Evolutionary conservation across 2,329 filamentous ascomycete species (phyloP).

Genomic region (Botrytis tulipae): DNA sequence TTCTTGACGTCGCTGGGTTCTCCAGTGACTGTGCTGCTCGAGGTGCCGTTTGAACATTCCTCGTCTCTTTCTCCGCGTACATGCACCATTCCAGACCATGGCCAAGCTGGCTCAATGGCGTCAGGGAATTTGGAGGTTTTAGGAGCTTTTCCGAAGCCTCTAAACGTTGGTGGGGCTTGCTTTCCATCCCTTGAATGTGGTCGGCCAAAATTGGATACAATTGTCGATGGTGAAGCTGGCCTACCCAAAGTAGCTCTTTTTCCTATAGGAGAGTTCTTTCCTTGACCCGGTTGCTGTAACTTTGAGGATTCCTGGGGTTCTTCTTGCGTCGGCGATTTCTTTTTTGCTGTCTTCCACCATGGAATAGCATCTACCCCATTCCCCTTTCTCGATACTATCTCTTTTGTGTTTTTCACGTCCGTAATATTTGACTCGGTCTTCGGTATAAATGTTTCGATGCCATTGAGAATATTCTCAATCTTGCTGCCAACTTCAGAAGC

Average conservation of each 20-base stretch:
- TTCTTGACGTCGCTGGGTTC: conserved; percentile 18
- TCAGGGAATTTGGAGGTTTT: conserved; percentile 60
- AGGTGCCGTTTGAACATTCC: not conserved
- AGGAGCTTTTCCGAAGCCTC: conserved; percentile 29
- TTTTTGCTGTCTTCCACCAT: conserved; percentile 22
- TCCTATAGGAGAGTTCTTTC: not conserved
- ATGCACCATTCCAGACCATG: conserved; percentile 62
- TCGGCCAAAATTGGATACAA: conserved; percentile 2
- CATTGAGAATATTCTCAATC: conserved; percentile 61
- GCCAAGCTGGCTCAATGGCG: conserved; percentile 68
- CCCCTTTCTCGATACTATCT: not conserved
- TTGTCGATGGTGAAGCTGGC: conserved; percentile 17
- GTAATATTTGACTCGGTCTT: not conserved
- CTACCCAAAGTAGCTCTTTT: not conserved
- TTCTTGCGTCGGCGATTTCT: conserved; percentile 5
- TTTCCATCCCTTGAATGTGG: conserved; percentile 34
- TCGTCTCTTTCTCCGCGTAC: conserved; percentile 49
- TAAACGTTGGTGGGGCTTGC: conserved; percentile 32
- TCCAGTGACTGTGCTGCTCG: not conserved
- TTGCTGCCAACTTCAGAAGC: conserved; percentile 53
- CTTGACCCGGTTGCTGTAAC: not conserved
- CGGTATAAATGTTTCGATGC: not conserved
- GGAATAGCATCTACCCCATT: conserved; percentile 17
- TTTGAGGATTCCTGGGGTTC: conserved; percentile 4
- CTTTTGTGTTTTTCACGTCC: conserved; percentile 6